Percentiles rank a stretch among this genome's conserved stretches.
phyloP scores from a whole-genome alignment of 306 rosid genomes.

The Malus sylvestris region DNA sequence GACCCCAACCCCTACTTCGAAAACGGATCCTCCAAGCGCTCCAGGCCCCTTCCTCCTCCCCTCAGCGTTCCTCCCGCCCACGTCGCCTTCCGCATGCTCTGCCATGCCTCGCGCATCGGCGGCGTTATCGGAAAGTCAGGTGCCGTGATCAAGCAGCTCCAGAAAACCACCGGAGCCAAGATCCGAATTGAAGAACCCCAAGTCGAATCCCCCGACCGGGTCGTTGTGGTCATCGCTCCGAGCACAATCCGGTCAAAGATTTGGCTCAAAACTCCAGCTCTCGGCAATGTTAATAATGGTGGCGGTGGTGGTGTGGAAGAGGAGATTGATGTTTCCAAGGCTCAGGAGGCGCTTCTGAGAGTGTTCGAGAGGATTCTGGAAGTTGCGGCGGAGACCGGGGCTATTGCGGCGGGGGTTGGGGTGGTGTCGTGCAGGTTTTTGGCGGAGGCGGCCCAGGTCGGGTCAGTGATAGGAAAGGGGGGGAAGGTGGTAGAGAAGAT shows the following conservation, averaged over 20 bases:
- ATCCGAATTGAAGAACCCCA: slow-evolving; percentile 77
- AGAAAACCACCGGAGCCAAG: slow-evolving; percentile 71
- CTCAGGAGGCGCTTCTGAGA: slow-evolving; percentile 79
- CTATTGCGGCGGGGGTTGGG: slow-evolving; percentile 41
- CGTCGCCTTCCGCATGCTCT: slow-evolving; percentile 74
- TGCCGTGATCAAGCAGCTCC: slow-evolving; percentile 60
- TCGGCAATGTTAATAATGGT: background rate
- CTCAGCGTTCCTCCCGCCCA: slow-evolving; percentile 58
- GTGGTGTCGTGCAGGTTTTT: slow-evolving; percentile 72
- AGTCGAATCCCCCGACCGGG: slow-evolving; percentile 65
- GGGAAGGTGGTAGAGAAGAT: slow-evolving; percentile 93
- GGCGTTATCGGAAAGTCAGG: slow-evolving; percentile 95
- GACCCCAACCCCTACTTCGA: slow-evolving; percentile 43
- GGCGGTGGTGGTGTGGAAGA: slow-evolving; percentile 9
- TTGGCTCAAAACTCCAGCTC: background rate
- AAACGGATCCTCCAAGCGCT: slow-evolving; percentile 61
- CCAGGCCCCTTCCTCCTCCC: slow-evolving; percentile 40
- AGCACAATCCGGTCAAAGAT: slow-evolving; percentile 23
- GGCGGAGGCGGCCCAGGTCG: slow-evolving; percentile 55
- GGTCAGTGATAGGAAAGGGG: slow-evolving; percentile 88
- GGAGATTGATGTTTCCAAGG: slow-evolving; percentile 55
- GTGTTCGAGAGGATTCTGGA: slow-evolving; percentile 87
- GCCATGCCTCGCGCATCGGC: slow-evolving; percentile 81
- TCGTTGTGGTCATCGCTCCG: slow-evolving; percentile 47
- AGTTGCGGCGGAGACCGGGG: slow-evolving; percentile 84